Base-by-base conservation (phyloP, 2,329 filamentous ascomycete genomes). In the Verticillium albo-atrum region DNA sequence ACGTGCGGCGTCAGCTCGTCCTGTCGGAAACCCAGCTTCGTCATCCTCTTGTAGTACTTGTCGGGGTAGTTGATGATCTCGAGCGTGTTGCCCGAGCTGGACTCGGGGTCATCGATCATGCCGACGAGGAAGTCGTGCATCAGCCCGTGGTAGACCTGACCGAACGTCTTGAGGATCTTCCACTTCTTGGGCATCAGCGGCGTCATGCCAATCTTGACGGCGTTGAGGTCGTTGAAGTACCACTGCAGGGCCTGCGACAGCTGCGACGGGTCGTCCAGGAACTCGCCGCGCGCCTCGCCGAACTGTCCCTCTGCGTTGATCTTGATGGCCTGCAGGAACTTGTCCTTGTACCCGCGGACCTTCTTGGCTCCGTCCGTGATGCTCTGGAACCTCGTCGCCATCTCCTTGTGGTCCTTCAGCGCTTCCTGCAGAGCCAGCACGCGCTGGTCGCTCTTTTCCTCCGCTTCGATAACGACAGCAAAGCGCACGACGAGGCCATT, bases 191-290 rank as follows among this genome's bases (percentile, higher is more conserved):
- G 95, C 86, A 97, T 93, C 57, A 99, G 81, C 28, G 86, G 85
- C 61, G 90, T 86, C 91, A 99, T 96, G 69, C 95, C 94, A 63
- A 96, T 83, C 74, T 94, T 92, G 70, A 97, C 94, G 3, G 92
- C 92, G 74, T 96, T 96, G 37, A 99, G 83, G 72, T 99, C 94
- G 77, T 98, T 97, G 79, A 98, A 99, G 75, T 88, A 99, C 95
- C 95, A 99, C 69, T 90, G 90, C 75, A 97, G 86, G 65, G 85
- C 87, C 79, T 97, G 97, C 64, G 96, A 91, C 54, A 99, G 81
- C 68, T 85, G 87, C 55, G 88, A 84, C 0, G 95, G 91, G 69
- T 98, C 92, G 37, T 89, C 89, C 57, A 94, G 77, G 72, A 99
- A 98, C 54, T 87, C 84, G 58, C 89, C 84, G 60, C 87, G 85